Percentiles rank a stretch among this genome's conserved stretches.
Conservation (phyloP, 192 early-diverging fungal species). For the Pilaira anomala region DNA sequence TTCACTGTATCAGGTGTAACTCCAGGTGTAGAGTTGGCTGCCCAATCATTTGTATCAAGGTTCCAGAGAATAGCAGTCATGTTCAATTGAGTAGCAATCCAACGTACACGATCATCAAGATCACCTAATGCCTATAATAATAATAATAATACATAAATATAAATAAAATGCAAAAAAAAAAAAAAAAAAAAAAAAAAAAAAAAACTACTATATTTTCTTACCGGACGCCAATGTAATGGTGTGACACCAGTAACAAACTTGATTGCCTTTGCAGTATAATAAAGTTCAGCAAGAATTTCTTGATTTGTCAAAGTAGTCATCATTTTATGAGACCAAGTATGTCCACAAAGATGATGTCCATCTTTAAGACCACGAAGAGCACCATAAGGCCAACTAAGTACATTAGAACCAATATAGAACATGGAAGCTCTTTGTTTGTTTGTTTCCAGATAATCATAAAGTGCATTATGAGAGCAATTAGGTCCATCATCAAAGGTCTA, state of each 20-base stretch:
- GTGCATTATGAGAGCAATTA: conserved; percentile 39
- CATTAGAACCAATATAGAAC: conserved; percentile 63
- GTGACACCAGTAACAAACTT: conserved; percentile 41
- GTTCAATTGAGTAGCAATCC: conserved; percentile 48
- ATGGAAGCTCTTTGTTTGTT: conserved; percentile 56
- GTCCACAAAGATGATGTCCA: conserved; percentile 62
- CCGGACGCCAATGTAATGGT: conserved; percentile 37
- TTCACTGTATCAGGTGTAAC: conserved; percentile 25
- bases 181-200: neutral
- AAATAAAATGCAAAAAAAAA: neutral
- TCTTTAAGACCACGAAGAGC: conserved; percentile 45
- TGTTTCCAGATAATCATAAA: conserved; percentile 44
- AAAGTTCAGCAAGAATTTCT: conserved; percentile 56
- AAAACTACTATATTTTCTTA: too few relatives aligned
- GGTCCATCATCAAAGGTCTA: conserved; percentile 69
- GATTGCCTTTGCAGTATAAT: conserved; percentile 48
- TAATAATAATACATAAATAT: too few relatives aligned
- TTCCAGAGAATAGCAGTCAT: conserved; percentile 41
- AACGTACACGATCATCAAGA: conserved; percentile 58
- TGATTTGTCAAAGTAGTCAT: conserved; percentile 48
- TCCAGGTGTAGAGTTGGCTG: conserved; percentile 15
- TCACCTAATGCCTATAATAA: conserved; percentile 46
- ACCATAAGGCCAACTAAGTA: conserved; percentile 42
- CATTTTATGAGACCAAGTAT: conserved; percentile 60
- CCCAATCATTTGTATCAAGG: conserved; percentile 38